Evolutionary conservation across 306 rosid species (phyloP).

Genomic region (Trifolium dubium): DNA sequence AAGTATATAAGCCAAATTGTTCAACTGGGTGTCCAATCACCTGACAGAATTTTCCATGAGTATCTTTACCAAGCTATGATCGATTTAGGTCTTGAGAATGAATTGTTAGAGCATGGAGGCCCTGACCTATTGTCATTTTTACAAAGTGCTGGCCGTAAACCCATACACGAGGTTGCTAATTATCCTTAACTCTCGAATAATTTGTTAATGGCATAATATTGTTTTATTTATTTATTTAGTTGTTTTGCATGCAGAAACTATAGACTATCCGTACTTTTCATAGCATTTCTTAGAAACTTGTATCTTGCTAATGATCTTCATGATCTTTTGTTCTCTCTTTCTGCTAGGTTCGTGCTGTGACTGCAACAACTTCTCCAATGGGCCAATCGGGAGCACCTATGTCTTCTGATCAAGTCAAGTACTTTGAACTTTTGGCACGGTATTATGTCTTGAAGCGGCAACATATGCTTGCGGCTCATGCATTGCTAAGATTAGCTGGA

Average conservation of each 20-base stretch:
- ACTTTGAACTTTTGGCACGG: constrained; percentile 88
- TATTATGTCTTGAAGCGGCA: constrained; percentile 90
- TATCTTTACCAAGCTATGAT: constrained; percentile 92
- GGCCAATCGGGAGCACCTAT: constrained; percentile 69
- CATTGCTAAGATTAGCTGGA: constrained; percentile 81
- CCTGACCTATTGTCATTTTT: constrained; percentile 91
- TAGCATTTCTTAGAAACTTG: constrained; percentile 11
- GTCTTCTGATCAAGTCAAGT: constrained; percentile 71
- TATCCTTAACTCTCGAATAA: constrained; percentile 36
- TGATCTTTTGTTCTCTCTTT: constrained; percentile 35
- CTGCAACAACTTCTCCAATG: constrained; percentile 64
- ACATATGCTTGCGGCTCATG: constrained; percentile 94
- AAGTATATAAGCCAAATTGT: constrained; percentile 89
- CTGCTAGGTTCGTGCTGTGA: constrained; percentile 72
- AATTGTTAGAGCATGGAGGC: constrained; percentile 92
- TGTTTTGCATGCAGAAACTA: constrained; percentile 34
- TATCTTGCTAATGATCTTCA: constrained; percentile 35
- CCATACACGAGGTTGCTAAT: constrained; percentile 72
- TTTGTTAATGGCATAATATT: constrained; percentile 29
- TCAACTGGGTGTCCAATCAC: constrained; percentile 92
- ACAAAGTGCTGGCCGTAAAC: constrained; percentile 80
- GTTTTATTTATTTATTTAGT: constrained; percentile 26
- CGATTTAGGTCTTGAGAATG: constrained; percentile 92
- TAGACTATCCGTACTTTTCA: neutral
- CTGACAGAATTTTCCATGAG: constrained; percentile 87